Conservation (phyloP, 345 rosid genomes). For the Citrus australasica region DNA sequence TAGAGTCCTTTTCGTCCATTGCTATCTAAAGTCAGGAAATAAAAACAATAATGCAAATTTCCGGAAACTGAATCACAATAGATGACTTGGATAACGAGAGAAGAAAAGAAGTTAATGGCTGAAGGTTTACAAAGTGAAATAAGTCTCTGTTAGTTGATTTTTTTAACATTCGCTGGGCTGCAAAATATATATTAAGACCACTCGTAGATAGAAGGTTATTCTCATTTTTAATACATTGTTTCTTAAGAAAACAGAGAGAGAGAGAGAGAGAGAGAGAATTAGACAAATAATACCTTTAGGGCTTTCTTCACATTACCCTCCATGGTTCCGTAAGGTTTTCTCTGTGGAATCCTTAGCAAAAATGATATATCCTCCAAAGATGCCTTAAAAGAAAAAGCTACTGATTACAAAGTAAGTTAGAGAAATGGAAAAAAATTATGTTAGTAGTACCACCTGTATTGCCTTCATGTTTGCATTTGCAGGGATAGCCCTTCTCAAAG, state of each 20-base stretch:
- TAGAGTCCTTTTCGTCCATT: constrained; percentile 61
- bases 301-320: constrained; percentile 95
- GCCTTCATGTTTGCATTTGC: constrained; percentile 88
- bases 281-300: constrained; percentile 47
- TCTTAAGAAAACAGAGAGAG: background rate
- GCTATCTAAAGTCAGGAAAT: constrained; percentile 55
- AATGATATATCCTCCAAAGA: constrained; percentile 89
- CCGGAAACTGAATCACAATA: background rate
- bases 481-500: constrained; percentile 84
- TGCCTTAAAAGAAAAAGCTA: constrained; percentile 39
- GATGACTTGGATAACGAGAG: background rate
- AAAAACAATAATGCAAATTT: background rate
- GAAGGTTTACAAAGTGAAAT: background rate
- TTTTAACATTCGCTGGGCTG: background rate
- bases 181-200: background rate
- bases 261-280: background rate
- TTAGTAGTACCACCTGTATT: constrained; percentile 50
- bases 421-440: background rate
- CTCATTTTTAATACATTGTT: background rate
- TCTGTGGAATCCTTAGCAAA: constrained; percentile 89
- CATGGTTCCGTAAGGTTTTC: constrained; percentile 97
- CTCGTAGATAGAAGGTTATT: background rate
- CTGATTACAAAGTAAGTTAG: constrained; percentile 6
- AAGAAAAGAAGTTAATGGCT: background rate
- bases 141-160: background rate